Base-by-base conservation (phyloP, 148 eudicot genomes). In the Diospyros kaki region DNA sequence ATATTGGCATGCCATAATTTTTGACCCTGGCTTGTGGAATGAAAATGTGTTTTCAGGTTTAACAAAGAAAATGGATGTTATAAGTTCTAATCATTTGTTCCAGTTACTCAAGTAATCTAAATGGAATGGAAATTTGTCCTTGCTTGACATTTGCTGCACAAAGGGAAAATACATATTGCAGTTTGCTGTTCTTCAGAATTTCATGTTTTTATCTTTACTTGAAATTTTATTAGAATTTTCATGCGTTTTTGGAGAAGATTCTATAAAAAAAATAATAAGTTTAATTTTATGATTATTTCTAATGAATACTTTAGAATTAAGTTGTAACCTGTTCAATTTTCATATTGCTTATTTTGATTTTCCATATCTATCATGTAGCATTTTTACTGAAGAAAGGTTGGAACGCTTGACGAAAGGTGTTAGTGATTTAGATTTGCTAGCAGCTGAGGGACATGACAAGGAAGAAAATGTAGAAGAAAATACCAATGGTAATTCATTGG, bases 341-440 rank as follows among this genome's bases (percentile, higher is more conserved):
- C 14, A 43, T 44, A 45, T 69, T n/a, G 58, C 58, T 66, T 14
- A 14, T 52, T 28, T 60, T 60, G 51, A 13, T 40, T 55, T 15
- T 60, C 13, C 44, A n/a, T 68, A 18, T 52, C 18, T 4, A 44
- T 39, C 50, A 13, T 50, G 52, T 39, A 95, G 98, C 80, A 90
- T 95, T 78, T 89, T 95, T 68, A 83, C 84, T 72, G 97, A 92
- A 81, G 98, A 95, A 84, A 86, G 96, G 81, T 82, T 95, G 82
- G 94, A 92, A 68, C 78, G 89, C 43, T 79, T 95, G 72, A 92
- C 92, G 73, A 87, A 88, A 77, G 85, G 89, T 67, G 75, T 89
- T 15, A 73, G 77, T 53, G 81, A 79, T 76, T 74, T 93, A 71
- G 87, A 87, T 77, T 68, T 87, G 69, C 96, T 78, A 72, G 72